Evolutionary conservation across 768 basidiomycete species (phyloP), one percentile per base, ranked within the genome.

Genomic region (Neoboletus subvelutipes): DNA sequence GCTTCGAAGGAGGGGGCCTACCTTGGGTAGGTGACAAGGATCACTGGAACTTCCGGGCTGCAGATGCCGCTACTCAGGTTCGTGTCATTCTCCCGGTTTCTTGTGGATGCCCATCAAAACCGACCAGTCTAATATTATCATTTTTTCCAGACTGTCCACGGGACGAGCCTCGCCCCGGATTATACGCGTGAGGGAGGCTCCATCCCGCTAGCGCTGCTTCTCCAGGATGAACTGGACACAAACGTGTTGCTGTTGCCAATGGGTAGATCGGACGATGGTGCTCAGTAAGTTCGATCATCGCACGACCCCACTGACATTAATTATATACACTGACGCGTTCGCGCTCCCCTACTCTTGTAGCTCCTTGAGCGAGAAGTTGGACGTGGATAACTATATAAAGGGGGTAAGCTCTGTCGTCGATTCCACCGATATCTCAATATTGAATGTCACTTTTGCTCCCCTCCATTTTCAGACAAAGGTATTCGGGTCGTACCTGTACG

Each of bases 261-360:
- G 86, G 93, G 93, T 6, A 78, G 92, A 54, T 91, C 90, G 1
- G 92, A 97, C 68, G 94, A 97, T 64, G 94, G 93, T 63, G 90
- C 92, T 42, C 91, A 92, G 86, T 91, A 69, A 64, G 88, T n/a
- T 9, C 2, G 20, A 9, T 9, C 26, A 7, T 18, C 18, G 17
- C 17, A 11, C 26, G 26, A 18, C n/a, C 17, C 29, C 13, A 17
- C 8, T 1, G 13, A 26, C 7, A 4, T 3, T n/a, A n/a, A n/a
- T n/a, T n/a, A n/a, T n/a, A n/a, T n/a, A n/a, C n/a, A 15, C 42
- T 26, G 24, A 43, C 1, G 24, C 7, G 13, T 43, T 17, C 24
- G 24, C 8, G 15, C 2, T 6, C 0, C 42, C 9, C 24, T 43
- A 17, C 42, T 17, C 15, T 26, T 17, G 24, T 17, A 43, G 42